A percentile compares a stretch with the other conserved stretches of the same genome.
Conservation (phyloP, 768 basidiomycete species). For the Rhizopogon vesiculosus region DNA sequence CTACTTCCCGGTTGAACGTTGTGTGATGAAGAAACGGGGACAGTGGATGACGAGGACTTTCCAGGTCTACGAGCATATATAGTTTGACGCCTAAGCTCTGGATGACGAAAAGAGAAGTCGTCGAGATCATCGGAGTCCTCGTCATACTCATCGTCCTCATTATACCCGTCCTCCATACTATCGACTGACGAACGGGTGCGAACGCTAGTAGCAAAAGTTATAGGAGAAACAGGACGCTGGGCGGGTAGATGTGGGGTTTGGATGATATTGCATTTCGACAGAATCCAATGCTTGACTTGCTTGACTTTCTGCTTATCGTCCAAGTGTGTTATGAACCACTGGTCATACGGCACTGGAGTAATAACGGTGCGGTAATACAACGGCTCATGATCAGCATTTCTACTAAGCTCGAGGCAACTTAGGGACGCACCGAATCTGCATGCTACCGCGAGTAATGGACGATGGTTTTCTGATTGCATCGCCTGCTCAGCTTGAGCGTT, state of each 20-base stretch:
- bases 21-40: neutral
- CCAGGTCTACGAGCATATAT: constrained; percentile 7
- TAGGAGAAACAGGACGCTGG: constrained; percentile 56
- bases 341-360: constrained; percentile 59
- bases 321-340: constrained; percentile 73
- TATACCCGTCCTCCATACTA: constrained; percentile 21
- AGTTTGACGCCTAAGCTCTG: neutral
- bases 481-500: neutral
- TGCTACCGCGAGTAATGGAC: constrained; percentile 37
- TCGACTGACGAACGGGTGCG: constrained; percentile 16
- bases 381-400: neutral
- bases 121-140: constrained; percentile 20
- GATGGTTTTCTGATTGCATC: constrained; percentile 8
- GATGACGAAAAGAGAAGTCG: constrained; percentile 9
- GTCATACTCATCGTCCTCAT: constrained; percentile 28
- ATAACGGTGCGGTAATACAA: neutral
- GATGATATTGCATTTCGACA: constrained; percentile 48
- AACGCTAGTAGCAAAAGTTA: constrained; percentile 50
- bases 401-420: neutral
- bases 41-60: constrained; percentile 8
- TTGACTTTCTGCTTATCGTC: constrained; percentile 56
- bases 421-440: constrained; percentile 51
- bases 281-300: constrained; percentile 58
- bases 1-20: constrained; percentile 4
- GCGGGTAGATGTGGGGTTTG: constrained; percentile 22